Evolutionary conservation across 352 stramenopile species (phyloP).

Genomic region (Phytophthora fragariae): DNA sequence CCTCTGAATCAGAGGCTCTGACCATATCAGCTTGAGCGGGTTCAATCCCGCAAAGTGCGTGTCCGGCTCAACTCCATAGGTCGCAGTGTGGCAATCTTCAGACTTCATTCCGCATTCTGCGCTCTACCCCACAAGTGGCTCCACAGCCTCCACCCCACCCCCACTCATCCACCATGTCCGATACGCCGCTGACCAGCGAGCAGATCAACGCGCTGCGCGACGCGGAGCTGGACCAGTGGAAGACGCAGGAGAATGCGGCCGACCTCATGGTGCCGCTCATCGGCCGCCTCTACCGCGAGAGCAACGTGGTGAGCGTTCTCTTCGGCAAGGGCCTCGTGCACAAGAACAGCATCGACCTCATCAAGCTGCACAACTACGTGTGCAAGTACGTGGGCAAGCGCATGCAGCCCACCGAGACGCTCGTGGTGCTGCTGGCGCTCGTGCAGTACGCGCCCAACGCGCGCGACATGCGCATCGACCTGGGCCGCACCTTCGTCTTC

Average conservation of each 20-base stretch:
- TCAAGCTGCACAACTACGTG: slow-evolving; percentile 84
- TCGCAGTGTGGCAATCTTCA: background rate
- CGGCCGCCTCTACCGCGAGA: slow-evolving; percentile 81
- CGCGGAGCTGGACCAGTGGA: slow-evolving; percentile 79
- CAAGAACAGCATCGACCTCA: slow-evolving; percentile 88
- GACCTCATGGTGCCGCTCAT: slow-evolving; percentile 89
- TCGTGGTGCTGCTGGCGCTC: slow-evolving; percentile 75
- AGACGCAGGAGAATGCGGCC: slow-evolving; percentile 79
- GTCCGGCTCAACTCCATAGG: background rate
- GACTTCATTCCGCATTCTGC: slow-evolving; percentile 33
- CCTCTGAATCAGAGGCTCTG: background rate
- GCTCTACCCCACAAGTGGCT: slow-evolving; percentile 16
- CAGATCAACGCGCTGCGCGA: slow-evolving; percentile 65
- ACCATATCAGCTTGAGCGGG: background rate
- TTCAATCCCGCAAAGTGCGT: slow-evolving; percentile 14
- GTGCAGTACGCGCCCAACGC: slow-evolving; percentile 65
- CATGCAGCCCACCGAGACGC: slow-evolving; percentile 78
- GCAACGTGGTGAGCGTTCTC: slow-evolving; percentile 84
- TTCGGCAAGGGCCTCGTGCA: slow-evolving; percentile 88
- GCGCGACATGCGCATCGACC: slow-evolving; percentile 76
- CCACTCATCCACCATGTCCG: slow-evolving; percentile 37
- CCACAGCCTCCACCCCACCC: background rate
- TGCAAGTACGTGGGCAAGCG: slow-evolving; percentile 87
- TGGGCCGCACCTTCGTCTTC: slow-evolving; percentile 79
- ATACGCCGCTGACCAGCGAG: slow-evolving; percentile 45